These are phyloP conservation scores for Zygotorulaspora florentina DNA, from an alignment of 805 yeast species.

Conservation along the genomic window DNA sequence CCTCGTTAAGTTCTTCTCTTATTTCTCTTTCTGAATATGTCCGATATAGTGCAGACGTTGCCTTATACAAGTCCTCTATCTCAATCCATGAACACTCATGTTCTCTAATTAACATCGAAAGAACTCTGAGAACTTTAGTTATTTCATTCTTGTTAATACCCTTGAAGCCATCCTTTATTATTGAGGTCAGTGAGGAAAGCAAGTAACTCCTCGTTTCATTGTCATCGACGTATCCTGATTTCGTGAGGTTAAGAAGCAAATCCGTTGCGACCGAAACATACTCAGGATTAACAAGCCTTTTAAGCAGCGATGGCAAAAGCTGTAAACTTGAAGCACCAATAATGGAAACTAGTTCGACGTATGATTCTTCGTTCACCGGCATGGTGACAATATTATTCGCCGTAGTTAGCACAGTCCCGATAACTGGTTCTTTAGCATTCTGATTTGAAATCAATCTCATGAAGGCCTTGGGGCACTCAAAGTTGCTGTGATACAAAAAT, in stretches of 20 bases:
- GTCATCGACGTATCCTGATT: conserved; percentile 54
- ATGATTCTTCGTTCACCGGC: conserved; percentile 42
- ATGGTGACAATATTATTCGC: conserved; percentile 43
- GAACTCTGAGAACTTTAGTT: conserved; percentile 51
- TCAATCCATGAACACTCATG: conserved; percentile 52
- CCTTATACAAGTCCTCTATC: conserved; percentile 45
- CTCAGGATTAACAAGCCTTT: conserved; percentile 37
- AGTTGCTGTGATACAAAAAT: conserved; percentile 54
- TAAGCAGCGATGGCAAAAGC: conserved; percentile 48
- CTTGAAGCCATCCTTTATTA: conserved; percentile 54
- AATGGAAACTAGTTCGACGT: conserved; percentile 47
- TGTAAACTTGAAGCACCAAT: conserved; percentile 55
- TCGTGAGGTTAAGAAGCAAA: conserved; percentile 48
- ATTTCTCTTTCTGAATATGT: conserved; percentile 55
- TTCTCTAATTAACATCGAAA: conserved; percentile 51
- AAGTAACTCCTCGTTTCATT: conserved; percentile 50
- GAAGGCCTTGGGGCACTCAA: conserved; percentile 51
- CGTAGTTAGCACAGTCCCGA: conserved; percentile 52
- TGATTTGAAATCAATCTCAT: conserved; percentile 49
- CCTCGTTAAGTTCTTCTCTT: conserved; percentile 55
- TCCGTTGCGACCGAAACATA: conserved; percentile 51
- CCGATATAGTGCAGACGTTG: conserved; percentile 55
- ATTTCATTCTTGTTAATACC: conserved; percentile 52
- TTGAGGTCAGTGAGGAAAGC: conserved; percentile 52
- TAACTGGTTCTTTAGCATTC: conserved; percentile 64